Evolutionary conservation across 106 monocot genomes (phyloP).

Genomic region (Allium sativum): DNA sequence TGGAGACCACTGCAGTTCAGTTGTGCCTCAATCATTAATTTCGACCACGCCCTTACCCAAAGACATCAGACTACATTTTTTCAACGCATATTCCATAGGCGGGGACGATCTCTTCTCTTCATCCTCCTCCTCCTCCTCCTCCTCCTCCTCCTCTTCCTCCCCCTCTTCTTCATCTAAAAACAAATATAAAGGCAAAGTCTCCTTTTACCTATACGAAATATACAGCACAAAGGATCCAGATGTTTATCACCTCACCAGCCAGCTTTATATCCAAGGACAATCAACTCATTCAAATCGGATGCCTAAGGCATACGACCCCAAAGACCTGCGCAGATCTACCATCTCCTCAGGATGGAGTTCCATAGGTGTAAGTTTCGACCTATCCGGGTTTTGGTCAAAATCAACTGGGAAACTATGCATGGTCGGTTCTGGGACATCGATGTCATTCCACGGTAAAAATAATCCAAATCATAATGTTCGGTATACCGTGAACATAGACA

Average conservation of each 20-base stretch:
- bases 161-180: background rate
- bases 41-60: background rate
- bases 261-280: conserved; percentile 10
- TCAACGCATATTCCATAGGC: conserved; percentile 21
- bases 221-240: conserved; percentile 12
- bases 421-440: conserved; percentile 27
- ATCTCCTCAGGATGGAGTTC: too few species aligned
- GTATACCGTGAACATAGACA: conserved; percentile 22
- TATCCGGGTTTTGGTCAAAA: conserved; percentile 53
- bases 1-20: conserved; percentile 22
- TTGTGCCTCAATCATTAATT: conserved; percentile 19
- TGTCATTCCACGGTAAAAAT: background rate
- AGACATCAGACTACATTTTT: background rate
- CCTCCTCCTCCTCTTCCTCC: background rate
- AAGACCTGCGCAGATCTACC: too few species aligned
- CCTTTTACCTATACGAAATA: conserved; percentile 6
- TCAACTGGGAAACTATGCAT: conserved; percentile 51
- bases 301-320: too few species aligned
- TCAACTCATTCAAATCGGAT: background rate
- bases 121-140: background rate
- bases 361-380: conserved; percentile 10
- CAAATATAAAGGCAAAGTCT: background rate
- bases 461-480: conserved; percentile 37
- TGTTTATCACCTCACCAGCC: conserved; percentile 11
- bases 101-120: conserved; percentile 11